Evolutionary conservation across 2,329 filamentous ascomycete species (phyloP).

Genomic region (Simplicillium sp.): DNA sequence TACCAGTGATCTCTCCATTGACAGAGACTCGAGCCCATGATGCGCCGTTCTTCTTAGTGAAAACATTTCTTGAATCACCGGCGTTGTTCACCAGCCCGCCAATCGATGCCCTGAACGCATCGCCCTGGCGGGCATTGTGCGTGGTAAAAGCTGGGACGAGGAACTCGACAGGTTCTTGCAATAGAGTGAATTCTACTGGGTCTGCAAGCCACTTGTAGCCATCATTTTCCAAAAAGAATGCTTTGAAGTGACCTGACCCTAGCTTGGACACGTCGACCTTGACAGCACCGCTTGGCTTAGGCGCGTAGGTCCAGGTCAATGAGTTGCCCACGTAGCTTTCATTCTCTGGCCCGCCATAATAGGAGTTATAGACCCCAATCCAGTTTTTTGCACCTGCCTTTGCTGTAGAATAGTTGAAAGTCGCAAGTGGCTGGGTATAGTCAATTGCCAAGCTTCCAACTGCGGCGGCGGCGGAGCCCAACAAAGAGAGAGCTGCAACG

Average conservation of each 20-base stretch:
- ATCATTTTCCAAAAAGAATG: not conserved
- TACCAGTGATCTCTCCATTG: constrained; percentile 25
- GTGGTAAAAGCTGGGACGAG: constrained; percentile 18
- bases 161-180: constrained; percentile 14
- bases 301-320: not conserved
- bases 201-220: constrained; percentile 2
- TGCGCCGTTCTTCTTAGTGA: constrained; percentile 15
- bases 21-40: constrained; percentile 22
- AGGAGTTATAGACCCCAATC: not conserved
- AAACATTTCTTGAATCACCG: constrained; percentile 15
- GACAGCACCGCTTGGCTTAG: not conserved
- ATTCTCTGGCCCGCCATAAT: not conserved
- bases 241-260: not conserved
- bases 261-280: not conserved
- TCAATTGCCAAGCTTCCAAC: too few relatives aligned
- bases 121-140: constrained; percentile 24
- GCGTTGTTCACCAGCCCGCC: constrained; percentile 21
- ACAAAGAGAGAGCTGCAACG: too few relatives aligned
- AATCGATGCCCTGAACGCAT: constrained; percentile 21
- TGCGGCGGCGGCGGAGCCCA: too few relatives aligned
- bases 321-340: not conserved
- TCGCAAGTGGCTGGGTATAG: too few relatives aligned
- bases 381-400: not conserved
- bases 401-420: not conserved
- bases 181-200: constrained; percentile 13